Percentiles rank a stretch among this genome's conserved stretches.
Conservation (phyloP, 768 basidiomycete species). For the Lactarius indigo region DNA sequence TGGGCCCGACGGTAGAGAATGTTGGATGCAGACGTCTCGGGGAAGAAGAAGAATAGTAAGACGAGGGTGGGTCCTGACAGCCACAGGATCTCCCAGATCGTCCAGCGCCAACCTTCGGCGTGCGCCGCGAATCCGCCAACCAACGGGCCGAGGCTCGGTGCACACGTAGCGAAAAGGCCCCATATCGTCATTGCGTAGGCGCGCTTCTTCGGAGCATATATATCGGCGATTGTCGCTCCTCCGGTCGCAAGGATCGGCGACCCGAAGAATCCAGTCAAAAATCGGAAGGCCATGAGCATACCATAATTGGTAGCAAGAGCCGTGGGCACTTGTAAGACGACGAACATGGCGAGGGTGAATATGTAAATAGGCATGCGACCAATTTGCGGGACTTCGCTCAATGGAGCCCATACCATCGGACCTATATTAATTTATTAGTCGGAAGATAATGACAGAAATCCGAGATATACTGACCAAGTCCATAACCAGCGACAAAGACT, state of each 20-base stretch:
- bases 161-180: conserved; percentile 31
- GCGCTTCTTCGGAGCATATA: conserved; percentile 28
- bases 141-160: conserved; percentile 34
- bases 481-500: conserved; percentile 30
- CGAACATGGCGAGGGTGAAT: conserved; percentile 32
- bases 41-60: conserved; percentile 32
- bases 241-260: conserved; percentile 36
- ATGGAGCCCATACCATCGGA: conserved; percentile 33
- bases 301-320: conserved; percentile 33
- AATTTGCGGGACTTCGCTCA: conserved; percentile 34
- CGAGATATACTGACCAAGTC: conserved; percentile 22
- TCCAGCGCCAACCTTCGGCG: conserved; percentile 35
- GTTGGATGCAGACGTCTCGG: conserved; percentile 32
- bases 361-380: conserved; percentile 36
- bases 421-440: conserved; percentile 15
- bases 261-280: conserved; percentile 36
- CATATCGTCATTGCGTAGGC: conserved; percentile 32
- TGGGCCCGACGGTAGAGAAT: conserved; percentile 34
- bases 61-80: conserved; percentile 30
- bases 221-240: conserved; percentile 30
- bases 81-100: conserved; percentile 36
- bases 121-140: conserved; percentile 36
- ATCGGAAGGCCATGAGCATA: conserved; percentile 35
- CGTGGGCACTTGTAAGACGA: conserved; percentile 35
- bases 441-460: no score